These are phyloP conservation scores for Fusarium chlamydosporum DNA, from an alignment of 2,329 filamentous ascomycete species.

Conservation along the genomic window DNA sequence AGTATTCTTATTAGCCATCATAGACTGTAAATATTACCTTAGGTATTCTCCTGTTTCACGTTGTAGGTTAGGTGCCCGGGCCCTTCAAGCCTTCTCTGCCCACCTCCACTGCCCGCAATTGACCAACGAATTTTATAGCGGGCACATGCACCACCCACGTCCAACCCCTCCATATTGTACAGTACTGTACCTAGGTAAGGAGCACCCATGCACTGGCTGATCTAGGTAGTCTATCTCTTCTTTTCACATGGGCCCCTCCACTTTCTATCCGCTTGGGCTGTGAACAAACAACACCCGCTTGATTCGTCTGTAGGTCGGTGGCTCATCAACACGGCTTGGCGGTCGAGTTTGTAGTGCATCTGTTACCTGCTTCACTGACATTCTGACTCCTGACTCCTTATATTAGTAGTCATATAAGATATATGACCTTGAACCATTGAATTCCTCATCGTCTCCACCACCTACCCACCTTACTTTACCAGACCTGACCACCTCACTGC, in stretches of 20 bases:
- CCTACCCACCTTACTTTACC: constrained; percentile 34
- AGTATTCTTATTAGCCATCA: not conserved
- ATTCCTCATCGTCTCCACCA: constrained; percentile 41
- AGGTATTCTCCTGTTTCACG: not conserved
- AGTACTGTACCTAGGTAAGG: no score
- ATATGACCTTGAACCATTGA: constrained; percentile 46
- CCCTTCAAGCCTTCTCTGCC: not conserved
- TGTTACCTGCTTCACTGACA: constrained; percentile 2
- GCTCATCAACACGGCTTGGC: constrained; percentile 1
- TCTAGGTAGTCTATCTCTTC: constrained; percentile 19
- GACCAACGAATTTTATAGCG: constrained; percentile 16
- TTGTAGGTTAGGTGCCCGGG: constrained; percentile 2
- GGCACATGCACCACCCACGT: constrained; percentile 5
- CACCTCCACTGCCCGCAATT: constrained; percentile 4
- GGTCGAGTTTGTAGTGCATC: constrained; percentile 5
- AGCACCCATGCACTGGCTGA: constrained; percentile 31
- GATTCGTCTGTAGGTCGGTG: constrained; percentile 4
- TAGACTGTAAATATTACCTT: not conserved
- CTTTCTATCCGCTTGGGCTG: not conserved
- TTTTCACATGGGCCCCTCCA: constrained; percentile 35
- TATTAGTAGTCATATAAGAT: constrained; percentile 9
- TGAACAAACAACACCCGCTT: constrained; percentile 28
- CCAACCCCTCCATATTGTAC: constrained; percentile 31
- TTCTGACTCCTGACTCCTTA: not conserved
- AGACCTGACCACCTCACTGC: constrained; percentile 29